A percentile compares a stretch with the other conserved stretches of the same genome.
Conservation (phyloP, 2,329 filamentous ascomycete species). For the Cylindrodendrum hubeiense region DNA sequence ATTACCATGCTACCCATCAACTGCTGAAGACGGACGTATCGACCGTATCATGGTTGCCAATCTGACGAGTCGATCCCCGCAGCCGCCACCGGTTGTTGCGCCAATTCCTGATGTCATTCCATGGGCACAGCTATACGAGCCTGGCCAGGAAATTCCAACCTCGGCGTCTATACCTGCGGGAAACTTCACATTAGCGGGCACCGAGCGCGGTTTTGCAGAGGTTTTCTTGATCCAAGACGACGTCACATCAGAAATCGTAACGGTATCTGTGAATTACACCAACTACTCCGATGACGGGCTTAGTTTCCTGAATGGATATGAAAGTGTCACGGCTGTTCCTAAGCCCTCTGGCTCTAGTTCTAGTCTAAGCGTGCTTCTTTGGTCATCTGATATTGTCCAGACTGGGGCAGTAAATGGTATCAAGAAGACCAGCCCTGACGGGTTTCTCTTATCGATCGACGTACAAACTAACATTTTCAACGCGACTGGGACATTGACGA, state of each 20-base stretch:
- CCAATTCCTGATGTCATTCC: constrained; percentile 28
- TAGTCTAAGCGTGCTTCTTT: constrained; percentile 42
- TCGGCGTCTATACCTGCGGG: background rate
- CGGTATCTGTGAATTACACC: too few relatives aligned
- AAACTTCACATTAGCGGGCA: too few relatives aligned
- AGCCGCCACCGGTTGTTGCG: too few relatives aligned
- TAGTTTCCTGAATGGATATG: background rate
- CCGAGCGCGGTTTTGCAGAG: background rate
- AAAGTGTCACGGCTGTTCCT: constrained; percentile 5
- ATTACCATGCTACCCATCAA: constrained; percentile 54
- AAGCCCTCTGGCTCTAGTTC: too few relatives aligned
- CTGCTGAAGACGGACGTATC: constrained; percentile 51
- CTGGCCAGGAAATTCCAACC: background rate
- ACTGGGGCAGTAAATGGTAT: constrained; percentile 39
- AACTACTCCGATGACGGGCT: background rate
- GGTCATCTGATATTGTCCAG: constrained; percentile 52
- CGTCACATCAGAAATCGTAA: too few relatives aligned
- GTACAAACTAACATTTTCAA: background rate
- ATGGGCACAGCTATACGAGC: constrained; percentile 41
- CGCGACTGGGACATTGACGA: background rate
- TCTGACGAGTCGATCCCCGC: constrained; percentile 49
- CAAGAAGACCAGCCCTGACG: constrained; percentile 49
- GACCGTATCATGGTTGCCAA: constrained; percentile 56
- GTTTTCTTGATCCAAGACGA: too few relatives aligned
- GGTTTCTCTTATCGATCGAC: constrained; percentile 1